Evolutionary conservation across 2,329 filamentous ascomycete genomes (phyloP).

Genomic region (Sporothrix globosa): DNA sequence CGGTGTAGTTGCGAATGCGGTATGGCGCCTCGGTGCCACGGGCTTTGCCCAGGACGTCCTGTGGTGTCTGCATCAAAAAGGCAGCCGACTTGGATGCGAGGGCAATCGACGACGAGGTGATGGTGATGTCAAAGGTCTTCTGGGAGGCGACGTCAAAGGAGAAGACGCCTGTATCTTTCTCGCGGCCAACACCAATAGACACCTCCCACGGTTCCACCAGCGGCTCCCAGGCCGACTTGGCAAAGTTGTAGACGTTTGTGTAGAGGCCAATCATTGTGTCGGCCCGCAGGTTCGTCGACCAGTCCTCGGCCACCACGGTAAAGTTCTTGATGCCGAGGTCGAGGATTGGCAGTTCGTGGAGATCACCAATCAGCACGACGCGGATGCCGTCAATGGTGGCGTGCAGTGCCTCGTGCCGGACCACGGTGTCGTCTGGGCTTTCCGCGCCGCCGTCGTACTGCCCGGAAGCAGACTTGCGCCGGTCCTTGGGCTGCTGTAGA

Average conservation of each 20-base stretch:
- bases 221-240: conserved; percentile 97
- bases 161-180: conserved; percentile 72
- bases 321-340: conserved; percentile 94
- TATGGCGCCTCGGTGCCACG: conserved; percentile 91
- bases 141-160: conserved; percentile 85
- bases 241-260: conserved; percentile 97
- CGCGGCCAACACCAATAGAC: conserved; percentile 84
- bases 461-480: neutral
- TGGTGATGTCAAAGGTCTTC: conserved; percentile 86
- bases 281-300: conserved; percentile 84
- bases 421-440: conserved; percentile 39
- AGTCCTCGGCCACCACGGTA: conserved; percentile 80
- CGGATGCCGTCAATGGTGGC: conserved; percentile 85
- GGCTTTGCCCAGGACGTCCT: conserved; percentile 92
- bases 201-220: conserved; percentile 94
- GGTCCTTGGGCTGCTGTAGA: neutral
- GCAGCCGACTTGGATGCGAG: conserved; percentile 89
- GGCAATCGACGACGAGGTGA: conserved; percentile 93
- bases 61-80: conserved; percentile 76
- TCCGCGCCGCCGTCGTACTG: conserved; percentile 7
- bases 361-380: conserved; percentile 90
- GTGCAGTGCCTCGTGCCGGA: conserved; percentile 73
- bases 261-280: conserved; percentile 92
- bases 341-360: conserved; percentile 92
- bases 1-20: conserved; percentile 91